These are phyloP conservation scores for Gossypium sturtianum DNA, from an alignment of 345 rosid species.

Conservation along the genomic window DNA sequence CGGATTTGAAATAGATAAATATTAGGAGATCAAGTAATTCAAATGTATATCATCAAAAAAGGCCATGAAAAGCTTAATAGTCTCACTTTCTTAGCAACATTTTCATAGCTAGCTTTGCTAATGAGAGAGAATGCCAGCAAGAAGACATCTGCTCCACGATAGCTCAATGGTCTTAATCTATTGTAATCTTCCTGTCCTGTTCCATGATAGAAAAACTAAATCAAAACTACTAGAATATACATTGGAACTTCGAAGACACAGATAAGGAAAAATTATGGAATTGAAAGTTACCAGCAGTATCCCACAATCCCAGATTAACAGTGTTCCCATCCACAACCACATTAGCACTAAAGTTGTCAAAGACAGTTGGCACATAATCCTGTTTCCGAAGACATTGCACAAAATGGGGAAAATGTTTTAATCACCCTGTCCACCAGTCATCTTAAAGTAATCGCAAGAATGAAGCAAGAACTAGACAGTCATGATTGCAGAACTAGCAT, in stretches of 20 bases:
- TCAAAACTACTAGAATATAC: background rate
- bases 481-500: background rate
- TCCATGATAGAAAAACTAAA: slow-evolving; percentile 9
- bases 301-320: slow-evolving; percentile 94
- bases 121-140: slow-evolving; percentile 83
- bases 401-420: background rate
- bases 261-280: background rate
- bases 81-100: slow-evolving; percentile 71
- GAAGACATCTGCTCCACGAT: slow-evolving; percentile 89
- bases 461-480: background rate
- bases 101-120: slow-evolving; percentile 93
- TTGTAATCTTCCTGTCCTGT: slow-evolving; percentile 94
- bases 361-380: slow-evolving; percentile 96
- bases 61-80: background rate
- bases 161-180: slow-evolving; percentile 83
- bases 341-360: slow-evolving; percentile 97
- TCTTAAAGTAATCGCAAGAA: background rate
- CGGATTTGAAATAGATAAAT: slow-evolving; percentile 17
- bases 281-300: slow-evolving; percentile 69
- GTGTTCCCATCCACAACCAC: slow-evolving; percentile 93
- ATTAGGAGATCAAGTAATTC: slow-evolving; percentile 16
- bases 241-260: background rate
- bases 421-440: background rate
- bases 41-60: background rate
- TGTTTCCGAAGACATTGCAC: slow-evolving; percentile 29